Evolutionary conservation across 2,329 filamentous ascomycete genomes (phyloP), one percentile per base, ranked within the genome.

Genomic region (Phaeosphaeria sp.): DNA sequence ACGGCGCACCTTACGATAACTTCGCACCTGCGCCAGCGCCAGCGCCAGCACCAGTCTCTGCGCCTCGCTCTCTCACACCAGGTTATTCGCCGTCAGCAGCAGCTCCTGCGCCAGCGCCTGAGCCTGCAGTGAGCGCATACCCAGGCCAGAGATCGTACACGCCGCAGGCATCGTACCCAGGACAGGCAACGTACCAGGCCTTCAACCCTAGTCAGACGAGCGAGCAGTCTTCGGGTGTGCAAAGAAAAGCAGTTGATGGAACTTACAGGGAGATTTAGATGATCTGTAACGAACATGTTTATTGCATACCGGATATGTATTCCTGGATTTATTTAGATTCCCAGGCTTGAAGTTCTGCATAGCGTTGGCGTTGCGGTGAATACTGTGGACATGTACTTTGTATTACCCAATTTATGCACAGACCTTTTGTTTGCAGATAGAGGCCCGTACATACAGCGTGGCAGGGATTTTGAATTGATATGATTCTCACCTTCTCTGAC

Each of bases 201-300:
- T 64, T 64, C 40, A 42, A 55, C 20, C 63, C 61, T 5, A 53
- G 49, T 20, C 56, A 53, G 25, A 53, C 53, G 46, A 47, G 52
- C 5, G 47, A 45, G 55, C 55, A 56, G 49, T 53, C 53, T 30
- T 21, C 59, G 20, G 59, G 60, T n/a, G 49, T 65, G 1, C 13
- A 42, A 25, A 55, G 65, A 30, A 65, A 62, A 49, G 60, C 63
- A 1, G 56, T 66, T 22, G 62, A 66, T 30, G 63, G 65, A n/a
- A 60, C 57, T 6, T 57, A 61, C 52, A 61, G 59, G 42, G 64
- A 69, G 18, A 57, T 68, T n/a, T 68, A 57, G 36, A 24, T 18
- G 3, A 36, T 25, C 8, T 30, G 13, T 43, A 22, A 25, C 3
- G 44, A 22, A 7, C 20, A 33, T n/a, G 30, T 17, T 13, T n/a